Evolutionary conservation across 2,329 filamentous ascomycete genomes (phyloP), one percentile per base, ranked within the genome.

Genomic region (Dothideomycetes sp.): DNA sequence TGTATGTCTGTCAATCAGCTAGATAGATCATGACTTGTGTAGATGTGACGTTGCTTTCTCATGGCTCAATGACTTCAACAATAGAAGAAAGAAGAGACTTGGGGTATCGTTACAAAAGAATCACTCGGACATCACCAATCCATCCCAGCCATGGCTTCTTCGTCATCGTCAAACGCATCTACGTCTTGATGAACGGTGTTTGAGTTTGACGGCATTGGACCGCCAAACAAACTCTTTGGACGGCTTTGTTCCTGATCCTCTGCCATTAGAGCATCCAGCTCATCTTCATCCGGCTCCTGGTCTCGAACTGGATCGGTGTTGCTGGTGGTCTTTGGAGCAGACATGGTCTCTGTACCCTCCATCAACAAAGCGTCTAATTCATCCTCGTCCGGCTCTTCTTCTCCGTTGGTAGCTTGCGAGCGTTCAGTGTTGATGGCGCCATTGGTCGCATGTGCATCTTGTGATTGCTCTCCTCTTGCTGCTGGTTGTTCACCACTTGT

Each of bases 61-160:
- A n/a, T n/a, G n/a, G n/a, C n/a, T n/a, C n/a, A n/a, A n/a, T n/a
- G n/a, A n/a, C n/a, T n/a, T n/a, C n/a, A n/a, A n/a, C n/a, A n/a
- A n/a, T n/a, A n/a, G n/a, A n/a, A n/a, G n/a, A n/a, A n/a, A n/a
- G n/a, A n/a, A n/a, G n/a, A n/a, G n/a, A n/a, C n/a, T n/a, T n/a
- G n/a, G n/a, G n/a, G n/a, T n/a, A n/a, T n/a, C n/a, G n/a, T n/a
- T n/a, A n/a, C n/a, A n/a, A n/a, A n/a, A n/a, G n/a, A n/a, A n/a
- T n/a, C n/a, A n/a, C n/a, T n/a, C n/a, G n/a, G n/a, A n/a, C n/a
- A n/a, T n/a, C n/a, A 48, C 46, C 46, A 48, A 36, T 46, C 43
- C 52, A 62, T 56, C 23, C 49, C 51, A 25, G 71, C 75, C 76
- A 86, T 79, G 1, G 73, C 78, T 45, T 77, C 80, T 59, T 82